phyloP scores from a whole-genome alignment of 768 basidiomycete genomes.

The Boletellus ananas region DNA sequence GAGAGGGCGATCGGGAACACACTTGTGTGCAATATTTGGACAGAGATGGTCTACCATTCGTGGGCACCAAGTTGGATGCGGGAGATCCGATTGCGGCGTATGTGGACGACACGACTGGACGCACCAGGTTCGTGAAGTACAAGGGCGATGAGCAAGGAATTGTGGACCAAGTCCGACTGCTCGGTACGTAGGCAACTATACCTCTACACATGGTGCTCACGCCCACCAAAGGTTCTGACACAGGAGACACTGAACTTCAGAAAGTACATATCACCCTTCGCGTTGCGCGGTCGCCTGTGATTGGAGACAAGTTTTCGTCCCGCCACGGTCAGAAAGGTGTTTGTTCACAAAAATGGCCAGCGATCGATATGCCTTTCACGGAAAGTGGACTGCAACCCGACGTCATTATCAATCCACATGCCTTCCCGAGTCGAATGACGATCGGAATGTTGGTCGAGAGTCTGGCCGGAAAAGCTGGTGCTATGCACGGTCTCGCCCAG shows the following conservation, averaged over 20 bases:
- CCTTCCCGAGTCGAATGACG: conserved; percentile 99
- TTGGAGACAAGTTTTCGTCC: conserved; percentile 99
- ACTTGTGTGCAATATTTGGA: conserved; percentile 57
- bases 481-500: conserved; percentile 97
- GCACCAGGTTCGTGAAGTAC: conserved; percentile 87
- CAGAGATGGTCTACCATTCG: conserved; percentile 76
- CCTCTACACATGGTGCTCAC: not conserved
- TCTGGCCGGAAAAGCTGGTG: conserved; percentile 98
- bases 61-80: conserved; percentile 64
- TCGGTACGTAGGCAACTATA: conserved; percentile 50
- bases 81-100: conserved; percentile 87
- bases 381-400: conserved; percentile 99
- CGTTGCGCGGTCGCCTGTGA: conserved; percentile 91
- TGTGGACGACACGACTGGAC: conserved; percentile 76
- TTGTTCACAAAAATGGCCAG: conserved; percentile 98
- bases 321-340: conserved; percentile 99
- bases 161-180: conserved; percentile 85
- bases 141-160: conserved; percentile 93
- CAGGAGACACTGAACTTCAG: conserved; percentile 83
- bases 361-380: conserved; percentile 97
- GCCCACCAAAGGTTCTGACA: conserved; percentile 65
- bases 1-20: conserved; percentile 46
- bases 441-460: conserved; percentile 99
- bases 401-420: conserved; percentile 99
- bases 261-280: conserved; percentile 92